Evolutionary conservation across 2,329 filamentous ascomycete genomes (phyloP).

Genomic region (Trichoderma hamatum): DNA sequence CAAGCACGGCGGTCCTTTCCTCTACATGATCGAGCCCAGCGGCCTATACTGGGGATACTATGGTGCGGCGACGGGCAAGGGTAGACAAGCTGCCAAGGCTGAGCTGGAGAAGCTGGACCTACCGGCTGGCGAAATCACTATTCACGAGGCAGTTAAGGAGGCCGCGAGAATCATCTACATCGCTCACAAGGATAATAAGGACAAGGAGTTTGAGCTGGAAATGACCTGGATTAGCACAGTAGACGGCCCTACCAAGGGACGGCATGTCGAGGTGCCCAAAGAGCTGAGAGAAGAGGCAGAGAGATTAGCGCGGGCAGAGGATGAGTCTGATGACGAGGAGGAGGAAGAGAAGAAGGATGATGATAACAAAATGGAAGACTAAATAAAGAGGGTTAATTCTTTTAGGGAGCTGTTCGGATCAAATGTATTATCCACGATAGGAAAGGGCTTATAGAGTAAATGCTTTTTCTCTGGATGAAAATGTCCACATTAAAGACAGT

Average conservation of each 20-base stretch:
- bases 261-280: conserved; percentile 91
- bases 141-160: conserved; percentile 91
- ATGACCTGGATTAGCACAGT: conserved; percentile 95
- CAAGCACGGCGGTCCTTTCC: conserved; percentile 82
- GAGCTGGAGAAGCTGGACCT: conserved; percentile 98
- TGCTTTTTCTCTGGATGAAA: conserved; percentile 38
- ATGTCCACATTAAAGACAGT: background rate
- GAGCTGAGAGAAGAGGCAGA: conserved; percentile 90
- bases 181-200: conserved; percentile 98
- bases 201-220: conserved; percentile 99
- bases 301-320: conserved; percentile 83
- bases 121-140: conserved; percentile 71
- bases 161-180: conserved; percentile 96
- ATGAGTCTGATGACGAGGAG: conserved; percentile 87
- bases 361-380: conserved; percentile 92
- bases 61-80: conserved; percentile 95
- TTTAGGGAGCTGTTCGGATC: conserved; percentile 27
- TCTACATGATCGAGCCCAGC: conserved; percentile 99
- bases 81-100: conserved; percentile 93
- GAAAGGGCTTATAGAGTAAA: conserved; percentile 41
- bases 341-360: conserved; percentile 65
- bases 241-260: conserved; percentile 86
- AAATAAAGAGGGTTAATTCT: conserved; percentile 40
- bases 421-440: conserved; percentile 42
- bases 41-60: conserved; percentile 99